Evolutionary conservation across 768 basidiomycete genomes (phyloP).

Genomic region (Pseudohyphozyma bogoriensis): DNA sequence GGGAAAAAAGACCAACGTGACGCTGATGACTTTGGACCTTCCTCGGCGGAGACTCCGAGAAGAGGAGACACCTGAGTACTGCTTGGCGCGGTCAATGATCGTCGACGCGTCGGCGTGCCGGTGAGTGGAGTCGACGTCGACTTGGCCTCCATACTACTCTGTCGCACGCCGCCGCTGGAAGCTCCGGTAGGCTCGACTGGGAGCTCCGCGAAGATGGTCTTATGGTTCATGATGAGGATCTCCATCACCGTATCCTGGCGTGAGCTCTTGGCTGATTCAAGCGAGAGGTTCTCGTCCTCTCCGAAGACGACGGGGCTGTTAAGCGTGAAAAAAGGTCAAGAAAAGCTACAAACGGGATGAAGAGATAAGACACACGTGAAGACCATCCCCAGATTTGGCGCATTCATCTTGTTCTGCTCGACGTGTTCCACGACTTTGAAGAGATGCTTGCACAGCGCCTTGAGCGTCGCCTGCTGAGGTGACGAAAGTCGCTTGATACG

Average conservation of each 20-base stretch:
- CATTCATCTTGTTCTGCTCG: constrained; percentile 29
- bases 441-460: constrained; percentile 29
- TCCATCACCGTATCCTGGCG: constrained; percentile 21
- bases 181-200: constrained; percentile 1
- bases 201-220: constrained; percentile 7
- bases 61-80: not conserved
- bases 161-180: too few species aligned
- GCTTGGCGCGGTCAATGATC: too few species aligned
- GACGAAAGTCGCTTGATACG: constrained; percentile 26
- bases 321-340: not conserved
- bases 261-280: constrained; percentile 10
- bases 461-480: constrained; percentile 31
- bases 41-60: not conserved
- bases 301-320: constrained; percentile 18
- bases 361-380: constrained; percentile 2
- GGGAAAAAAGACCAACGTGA: too few species aligned
- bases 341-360: too few species aligned
- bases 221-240: constrained; percentile 16
- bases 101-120: too few species aligned
- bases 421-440: constrained; percentile 20
- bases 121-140: not conserved
- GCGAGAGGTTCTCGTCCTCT: constrained; percentile 17
- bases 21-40: too few species aligned
- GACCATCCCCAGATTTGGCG: constrained; percentile 26
- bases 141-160: not conserved